Evolutionary conservation across 2,329 filamentous ascomycete genomes (phyloP).

Genomic region (Pestalotiopsis sp.): DNA sequence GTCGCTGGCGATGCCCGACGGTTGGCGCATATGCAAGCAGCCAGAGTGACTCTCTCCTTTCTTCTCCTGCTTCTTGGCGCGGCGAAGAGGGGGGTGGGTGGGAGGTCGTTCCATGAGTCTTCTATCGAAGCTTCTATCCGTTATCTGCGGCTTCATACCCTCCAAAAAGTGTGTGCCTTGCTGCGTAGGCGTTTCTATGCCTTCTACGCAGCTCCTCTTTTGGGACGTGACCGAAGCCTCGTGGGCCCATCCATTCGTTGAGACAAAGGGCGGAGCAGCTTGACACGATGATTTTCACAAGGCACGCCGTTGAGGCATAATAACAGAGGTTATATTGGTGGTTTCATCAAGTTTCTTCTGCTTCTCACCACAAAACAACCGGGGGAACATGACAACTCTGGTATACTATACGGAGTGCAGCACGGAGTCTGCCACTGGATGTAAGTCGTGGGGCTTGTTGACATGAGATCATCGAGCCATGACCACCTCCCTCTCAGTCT

Average conservation of each 20-base stretch:
- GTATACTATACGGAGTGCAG: neutral
- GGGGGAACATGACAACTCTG: neutral
- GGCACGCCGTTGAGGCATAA: neutral
- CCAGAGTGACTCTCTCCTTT: neutral
- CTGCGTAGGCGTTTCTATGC: slow-evolving; percentile 13
- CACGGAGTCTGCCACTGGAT: neutral
- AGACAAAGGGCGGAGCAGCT: slow-evolving; percentile 15
- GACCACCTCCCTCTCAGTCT: neutral
- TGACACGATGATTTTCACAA: slow-evolving; percentile 14
- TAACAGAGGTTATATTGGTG: slow-evolving; percentile 2
- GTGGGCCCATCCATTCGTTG: slow-evolving; percentile 15
- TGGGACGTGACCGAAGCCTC: slow-evolving; percentile 25
- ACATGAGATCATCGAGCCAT: slow-evolving; percentile 13
- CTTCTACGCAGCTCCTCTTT: slow-evolving; percentile 37
- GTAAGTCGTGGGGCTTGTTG: neutral
- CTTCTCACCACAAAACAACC: neutral
- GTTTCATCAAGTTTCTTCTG: slow-evolving; percentile 3
- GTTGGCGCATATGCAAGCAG: slow-evolving; percentile 4
- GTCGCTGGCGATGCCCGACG: slow-evolving; percentile 6
- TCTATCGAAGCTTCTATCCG: slow-evolving; percentile 34
- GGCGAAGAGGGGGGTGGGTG: neutral
- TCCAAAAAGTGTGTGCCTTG: slow-evolving; percentile 4
- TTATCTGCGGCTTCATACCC: slow-evolving; percentile 30
- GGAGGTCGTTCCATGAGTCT: slow-evolving; percentile 20
- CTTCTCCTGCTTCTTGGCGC: neutral